Conservation (phyloP, 179 eudicot genomes). For the Kewa caespitosa region DNA sequence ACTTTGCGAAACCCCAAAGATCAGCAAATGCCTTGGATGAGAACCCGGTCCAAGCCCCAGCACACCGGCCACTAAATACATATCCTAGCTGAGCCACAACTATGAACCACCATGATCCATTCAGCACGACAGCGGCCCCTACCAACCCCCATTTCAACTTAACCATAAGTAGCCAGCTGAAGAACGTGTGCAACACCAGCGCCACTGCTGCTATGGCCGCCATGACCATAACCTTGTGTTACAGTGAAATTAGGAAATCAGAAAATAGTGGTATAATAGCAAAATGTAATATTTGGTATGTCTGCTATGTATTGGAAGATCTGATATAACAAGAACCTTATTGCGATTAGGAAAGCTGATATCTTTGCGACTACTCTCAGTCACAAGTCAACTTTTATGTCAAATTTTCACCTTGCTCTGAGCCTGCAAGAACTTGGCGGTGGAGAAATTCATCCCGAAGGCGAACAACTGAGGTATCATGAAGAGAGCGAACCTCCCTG, state of each 20-base stretch:
- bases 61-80: conserved; percentile 46
- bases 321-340: too few relatives aligned
- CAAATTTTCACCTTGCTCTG: too few relatives aligned
- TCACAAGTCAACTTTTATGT: too few relatives aligned
- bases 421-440: conserved; percentile 55
- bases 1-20: conserved; percentile 47
- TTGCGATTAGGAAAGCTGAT: too few relatives aligned
- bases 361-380: too few relatives aligned
- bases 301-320: too few relatives aligned
- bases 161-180: conserved; percentile 50
- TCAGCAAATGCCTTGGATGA: conserved; percentile 42
- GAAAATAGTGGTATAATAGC: too few relatives aligned
- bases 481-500: conserved; percentile 50
- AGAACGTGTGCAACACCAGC: conserved; percentile 39
- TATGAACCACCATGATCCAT: conserved; percentile 57
- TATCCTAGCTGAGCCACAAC: conserved; percentile 48
- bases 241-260: too few relatives aligned
- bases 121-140: conserved; percentile 51
- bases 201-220: conserved; percentile 45
- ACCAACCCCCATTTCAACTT: conserved; percentile 51
- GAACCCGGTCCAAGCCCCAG: conserved; percentile 54
- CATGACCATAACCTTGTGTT: conserved; percentile 63
- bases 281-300: too few relatives aligned
- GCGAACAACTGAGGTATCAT: conserved; percentile 70
- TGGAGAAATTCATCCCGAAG: conserved; percentile 55